Evolutionary conservation across 768 basidiomycete species (phyloP), one percentile per base, ranked within the genome.

Genomic region (Rhodosporidiobolus sp.): DNA sequence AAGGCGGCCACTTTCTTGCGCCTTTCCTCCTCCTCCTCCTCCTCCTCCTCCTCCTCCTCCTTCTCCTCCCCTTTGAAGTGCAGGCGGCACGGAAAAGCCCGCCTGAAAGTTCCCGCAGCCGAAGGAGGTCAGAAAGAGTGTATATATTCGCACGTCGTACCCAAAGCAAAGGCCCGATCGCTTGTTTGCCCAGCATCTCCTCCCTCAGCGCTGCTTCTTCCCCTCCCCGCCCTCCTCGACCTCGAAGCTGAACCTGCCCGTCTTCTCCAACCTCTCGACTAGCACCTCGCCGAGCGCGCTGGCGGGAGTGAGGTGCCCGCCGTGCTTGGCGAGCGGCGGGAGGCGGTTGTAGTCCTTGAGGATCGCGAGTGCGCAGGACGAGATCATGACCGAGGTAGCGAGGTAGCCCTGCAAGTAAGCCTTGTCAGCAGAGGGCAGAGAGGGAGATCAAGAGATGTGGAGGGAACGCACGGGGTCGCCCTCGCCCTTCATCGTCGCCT

Each of bases 251-350:
- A 66, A 66, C n/a, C 35, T 24, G 0, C 65, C 65, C 24, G 65
- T 66, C 30, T 81, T 83, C 70, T 86, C 84, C 72, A 96, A 79
- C 28, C 94, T 84, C 74, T 86, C 85, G 48, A 93, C 82, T 49
- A 94, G 80, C 12, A 87, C 86, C 70, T 90, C 87, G 24, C 93
- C 94, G 67, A 95, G 85, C 2, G 90, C 94, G 8, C 86, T 87
- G 81, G 89, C 86, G 0, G 94, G 89, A 3, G 94, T 97, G 60
- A 96, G 83, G 4, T 94, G 81, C 1, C 94, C 94, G 20, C 93
- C 94, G 57, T 83, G 80, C 60, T 82, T 83, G 7, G 86, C 88
- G 12, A 88, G 79, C 1, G 83, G 74, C 0, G 91, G 86, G 3
- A 93, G 85, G 8, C 82, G 79, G 24, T 82, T 83, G 26, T 85